Evolutionary conservation across 2,329 filamentous ascomycete genomes (phyloP).

Genomic region (Ceratocystis smalleyi): DNA sequence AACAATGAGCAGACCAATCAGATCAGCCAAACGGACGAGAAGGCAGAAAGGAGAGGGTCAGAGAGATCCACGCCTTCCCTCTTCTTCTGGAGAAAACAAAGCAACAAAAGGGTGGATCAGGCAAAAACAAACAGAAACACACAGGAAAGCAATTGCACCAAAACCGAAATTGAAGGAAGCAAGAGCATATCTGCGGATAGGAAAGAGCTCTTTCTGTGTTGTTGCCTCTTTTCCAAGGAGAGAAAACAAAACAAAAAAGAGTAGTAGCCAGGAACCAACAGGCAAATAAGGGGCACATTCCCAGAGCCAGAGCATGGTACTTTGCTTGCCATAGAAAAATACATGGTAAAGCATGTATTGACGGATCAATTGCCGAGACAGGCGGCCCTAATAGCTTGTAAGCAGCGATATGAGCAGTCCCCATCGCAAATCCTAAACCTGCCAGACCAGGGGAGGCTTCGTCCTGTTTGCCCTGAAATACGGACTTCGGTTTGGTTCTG

Average conservation of each 20-base stretch:
- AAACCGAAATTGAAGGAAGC: slow-evolving; percentile 15
- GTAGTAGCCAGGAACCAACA: not conserved
- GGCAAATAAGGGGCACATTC: not conserved
- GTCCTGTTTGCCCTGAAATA: not conserved
- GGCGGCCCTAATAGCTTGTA: not conserved
- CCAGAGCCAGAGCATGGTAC: not conserved
- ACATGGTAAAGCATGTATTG: not conserved
- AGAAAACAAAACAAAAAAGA: not conserved
- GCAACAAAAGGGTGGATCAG: not conserved
- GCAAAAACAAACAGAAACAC: not conserved
- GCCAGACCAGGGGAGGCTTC: not conserved
- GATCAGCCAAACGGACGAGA: not conserved
- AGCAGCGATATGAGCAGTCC: not conserved
- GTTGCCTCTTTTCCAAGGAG: not conserved
- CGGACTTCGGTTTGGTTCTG: not conserved
- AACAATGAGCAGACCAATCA: not conserved
- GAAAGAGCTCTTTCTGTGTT: not conserved
- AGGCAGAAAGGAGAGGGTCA: not conserved
- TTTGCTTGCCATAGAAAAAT: not conserved
- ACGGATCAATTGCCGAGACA: slow-evolving; percentile 6
- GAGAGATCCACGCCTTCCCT: not conserved
- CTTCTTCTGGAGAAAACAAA: not conserved
- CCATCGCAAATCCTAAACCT: not conserved
- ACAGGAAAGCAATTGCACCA: not conserved
- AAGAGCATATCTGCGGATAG: not conserved